phyloP scores from a whole-genome alignment of 495 filamentous ascomycete genomes.

The Lineolata rhizophorae region DNA sequence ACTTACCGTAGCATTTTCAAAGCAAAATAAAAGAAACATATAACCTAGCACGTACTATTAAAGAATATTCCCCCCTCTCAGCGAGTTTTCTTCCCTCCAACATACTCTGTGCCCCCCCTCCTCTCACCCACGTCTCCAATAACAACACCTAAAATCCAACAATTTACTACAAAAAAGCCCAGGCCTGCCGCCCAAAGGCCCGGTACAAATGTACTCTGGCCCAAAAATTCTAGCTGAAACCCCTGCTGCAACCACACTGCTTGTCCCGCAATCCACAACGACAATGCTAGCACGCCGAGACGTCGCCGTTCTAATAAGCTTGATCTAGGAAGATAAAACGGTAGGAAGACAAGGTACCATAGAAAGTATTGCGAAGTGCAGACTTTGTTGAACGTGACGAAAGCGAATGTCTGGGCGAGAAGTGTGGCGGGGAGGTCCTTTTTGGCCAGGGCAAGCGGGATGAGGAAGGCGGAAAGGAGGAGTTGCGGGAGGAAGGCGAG shows the following conservation, averaged over 20 bases:
- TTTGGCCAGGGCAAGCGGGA: constrained; percentile 67
- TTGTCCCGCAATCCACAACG: constrained; percentile 52
- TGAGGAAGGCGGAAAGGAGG: constrained; percentile 45
- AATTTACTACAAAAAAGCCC: constrained; percentile 65
- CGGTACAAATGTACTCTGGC: constrained; percentile 63
- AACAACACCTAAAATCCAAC: constrained; percentile 67
- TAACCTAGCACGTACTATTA: no score
- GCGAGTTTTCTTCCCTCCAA: no score
- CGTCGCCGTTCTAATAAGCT: constrained; percentile 35
- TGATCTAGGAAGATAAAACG: constrained; percentile 68
- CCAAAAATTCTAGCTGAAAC: constrained; percentile 72
- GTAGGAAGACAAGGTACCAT: constrained; percentile 88
- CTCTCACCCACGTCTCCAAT: constrained; percentile 50
- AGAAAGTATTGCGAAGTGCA: constrained; percentile 98
- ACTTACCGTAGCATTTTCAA: no score
- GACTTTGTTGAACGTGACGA: constrained; percentile 95
- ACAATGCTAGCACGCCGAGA: constrained; percentile 38
- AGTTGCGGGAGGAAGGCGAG: constrained; percentile 81
- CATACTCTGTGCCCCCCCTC: no score
- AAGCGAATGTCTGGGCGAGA: constrained; percentile 96
- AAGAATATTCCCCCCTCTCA: no score
- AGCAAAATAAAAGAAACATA: no score
- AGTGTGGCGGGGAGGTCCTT: constrained; percentile 65
- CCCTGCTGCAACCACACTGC: constrained; percentile 76
- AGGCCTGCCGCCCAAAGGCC: constrained; percentile 57